Conservation (phyloP, 1,284 basidiomycete species). For the Apiotrichum siamense region DNA sequence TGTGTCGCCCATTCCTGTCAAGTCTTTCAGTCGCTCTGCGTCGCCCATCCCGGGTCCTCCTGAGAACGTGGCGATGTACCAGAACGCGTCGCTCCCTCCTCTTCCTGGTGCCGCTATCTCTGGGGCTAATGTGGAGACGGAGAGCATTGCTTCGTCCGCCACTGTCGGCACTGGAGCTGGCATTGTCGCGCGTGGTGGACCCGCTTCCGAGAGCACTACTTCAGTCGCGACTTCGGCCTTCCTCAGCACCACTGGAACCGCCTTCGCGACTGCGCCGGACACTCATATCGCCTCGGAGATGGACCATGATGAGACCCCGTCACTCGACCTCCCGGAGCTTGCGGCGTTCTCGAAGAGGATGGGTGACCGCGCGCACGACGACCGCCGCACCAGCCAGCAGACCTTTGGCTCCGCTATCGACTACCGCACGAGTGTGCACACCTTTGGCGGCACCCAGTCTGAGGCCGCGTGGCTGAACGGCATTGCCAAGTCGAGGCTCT, state of each 20-base stretch:
- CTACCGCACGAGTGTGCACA: slow-evolving; percentile 3
- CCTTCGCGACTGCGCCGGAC: slow-evolving; percentile 2
- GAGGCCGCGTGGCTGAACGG: slow-evolving; percentile 2
- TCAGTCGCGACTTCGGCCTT: background rate
- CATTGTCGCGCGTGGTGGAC: too few relatives aligned
- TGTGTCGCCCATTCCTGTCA: background rate
- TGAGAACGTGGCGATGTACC: slow-evolving; percentile 7
- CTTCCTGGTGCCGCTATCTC: background rate
- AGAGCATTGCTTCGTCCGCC: too few relatives aligned
- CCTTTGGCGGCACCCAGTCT: background rate
- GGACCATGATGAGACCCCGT: background rate
- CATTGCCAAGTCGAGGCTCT: background rate
- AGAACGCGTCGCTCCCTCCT: slow-evolving; percentile 8
- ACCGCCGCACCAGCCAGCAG: background rate
- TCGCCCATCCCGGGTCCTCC: slow-evolving; percentile 1
- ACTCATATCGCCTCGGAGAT: background rate
- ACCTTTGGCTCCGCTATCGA: background rate
- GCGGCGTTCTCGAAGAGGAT: background rate
- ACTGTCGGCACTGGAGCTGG: too few relatives aligned
- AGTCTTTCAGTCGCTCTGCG: background rate
- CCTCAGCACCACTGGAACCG: too few relatives aligned
- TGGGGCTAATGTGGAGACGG: background rate
- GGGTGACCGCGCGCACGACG: background rate
- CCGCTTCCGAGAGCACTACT: background rate
- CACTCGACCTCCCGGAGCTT: background rate